Base-by-base conservation (phyloP, 805 yeast species). In the Blastobotrys attinorum region DNA sequence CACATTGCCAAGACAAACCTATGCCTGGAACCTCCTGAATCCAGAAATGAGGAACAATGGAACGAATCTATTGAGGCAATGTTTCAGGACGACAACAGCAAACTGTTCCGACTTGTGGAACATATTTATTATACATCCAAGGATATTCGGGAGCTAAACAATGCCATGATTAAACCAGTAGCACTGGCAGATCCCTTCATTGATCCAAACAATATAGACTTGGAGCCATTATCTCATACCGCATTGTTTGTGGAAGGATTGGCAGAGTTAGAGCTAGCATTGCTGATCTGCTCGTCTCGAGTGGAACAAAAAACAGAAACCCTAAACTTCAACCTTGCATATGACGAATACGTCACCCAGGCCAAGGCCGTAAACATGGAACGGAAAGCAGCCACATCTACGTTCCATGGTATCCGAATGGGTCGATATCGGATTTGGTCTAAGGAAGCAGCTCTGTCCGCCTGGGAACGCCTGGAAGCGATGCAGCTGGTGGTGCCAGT, bases 301-400 rank as follows among this genome's bases (percentile, higher is more conserved):
- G 79, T 81, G 41, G 68, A 77, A 20, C 68, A 75, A 40, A 83
- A 79, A 52, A 61, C 76, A 20, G 77, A 69, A 11, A 69, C 70
- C n/a, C 72, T 85, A 16, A 89, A 86, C 59, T 80, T 88, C 62
- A 84, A 83, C 51, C 63, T 87, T 46, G 83, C 81, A 0, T 82
- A 79, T 59, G 79, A 78, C 25, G 97, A 90, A 59, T 90, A 86
- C 60, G 56, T 58, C n/a, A 66, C 64, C 1, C 71, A 79, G 69
- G 67, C 78, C 36, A 71, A 73, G 43, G 48, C 56, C 0, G 61
- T 69, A 45, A 72, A 75, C 44, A 56, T 64, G 3, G 67, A 67
- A 21, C 60, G 63, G 39, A 60, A 62, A 2, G 65, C 72, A 10
- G 50, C 42, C 20, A 44, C 39, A 32, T 51, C 42, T 42, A 65